Conservation (phyloP, 805 yeast genomes). For the Pichia occidentalis region DNA sequence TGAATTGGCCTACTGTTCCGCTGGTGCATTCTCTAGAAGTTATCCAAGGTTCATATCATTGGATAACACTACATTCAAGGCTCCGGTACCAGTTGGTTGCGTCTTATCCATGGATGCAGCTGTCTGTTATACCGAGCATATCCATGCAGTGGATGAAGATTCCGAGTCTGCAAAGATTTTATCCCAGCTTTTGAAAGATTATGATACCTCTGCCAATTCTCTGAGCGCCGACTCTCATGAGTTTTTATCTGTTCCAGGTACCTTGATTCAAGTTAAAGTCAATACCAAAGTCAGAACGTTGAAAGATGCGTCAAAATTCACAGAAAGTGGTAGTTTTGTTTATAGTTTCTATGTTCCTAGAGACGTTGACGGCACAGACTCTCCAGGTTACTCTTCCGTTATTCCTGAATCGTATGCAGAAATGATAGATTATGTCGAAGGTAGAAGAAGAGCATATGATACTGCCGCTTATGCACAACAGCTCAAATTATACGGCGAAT, state of each 20-base stretch:
- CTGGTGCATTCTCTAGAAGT: conserved; percentile 80
- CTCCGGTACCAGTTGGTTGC: conserved; percentile 94
- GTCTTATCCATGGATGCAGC: conserved; percentile 77
- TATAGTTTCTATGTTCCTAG: conserved; percentile 83
- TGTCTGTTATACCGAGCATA: conserved; percentile 80
- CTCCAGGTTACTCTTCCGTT: conserved; percentile 65
- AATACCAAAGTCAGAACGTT: conserved; percentile 71
- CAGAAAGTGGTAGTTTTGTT: conserved; percentile 80
- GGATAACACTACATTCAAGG: conserved; percentile 85
- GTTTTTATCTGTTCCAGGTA: conserved; percentile 70
- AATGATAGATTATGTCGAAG: conserved; percentile 88
- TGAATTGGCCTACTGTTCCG: conserved; percentile 88
- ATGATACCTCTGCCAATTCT: conserved; percentile 53
- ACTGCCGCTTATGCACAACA: conserved; percentile 62
- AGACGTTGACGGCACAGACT: conserved; percentile 34
- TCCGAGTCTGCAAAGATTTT: conserved; percentile 23
- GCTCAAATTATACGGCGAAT: conserved; percentile 27
- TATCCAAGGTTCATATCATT: conserved; percentile 85
- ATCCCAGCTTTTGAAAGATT: conserved; percentile 34
- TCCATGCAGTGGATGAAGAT: conserved; percentile 35
- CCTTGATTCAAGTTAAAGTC: conserved; percentile 83
- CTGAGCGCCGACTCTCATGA: conserved; percentile 46
- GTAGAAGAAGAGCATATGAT: conserved; percentile 81
- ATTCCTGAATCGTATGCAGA: conserved; percentile 84
- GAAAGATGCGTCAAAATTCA: conserved; percentile 43